Evolutionary conservation across 768 basidiomycete genomes (phyloP).

Genomic region (Dendrothele bispora): DNA sequence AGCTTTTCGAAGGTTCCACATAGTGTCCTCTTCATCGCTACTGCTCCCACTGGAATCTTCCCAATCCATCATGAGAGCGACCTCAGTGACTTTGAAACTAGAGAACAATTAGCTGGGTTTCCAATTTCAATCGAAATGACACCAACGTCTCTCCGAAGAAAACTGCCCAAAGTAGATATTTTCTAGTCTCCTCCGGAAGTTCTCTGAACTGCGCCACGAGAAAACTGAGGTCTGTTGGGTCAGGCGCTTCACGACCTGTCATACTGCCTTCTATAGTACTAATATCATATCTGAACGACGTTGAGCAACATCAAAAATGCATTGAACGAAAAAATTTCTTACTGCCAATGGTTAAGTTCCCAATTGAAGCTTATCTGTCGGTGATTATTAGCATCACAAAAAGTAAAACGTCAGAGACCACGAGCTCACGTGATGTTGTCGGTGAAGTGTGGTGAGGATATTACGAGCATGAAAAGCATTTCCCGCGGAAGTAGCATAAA

Average conservation of each 20-base stretch:
- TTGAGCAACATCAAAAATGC: constrained; percentile 1
- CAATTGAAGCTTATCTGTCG: constrained; percentile 62
- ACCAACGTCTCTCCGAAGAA: constrained; percentile 72
- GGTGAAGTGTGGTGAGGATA: constrained; percentile 60
- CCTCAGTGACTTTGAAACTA: constrained; percentile 74
- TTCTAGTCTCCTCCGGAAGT: constrained; percentile 62
- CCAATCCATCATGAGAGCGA: constrained; percentile 73
- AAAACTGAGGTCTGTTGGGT: constrained; percentile 65
- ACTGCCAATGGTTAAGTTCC: constrained; percentile 69
- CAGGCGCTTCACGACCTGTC: constrained; percentile 49
- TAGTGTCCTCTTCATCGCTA: constrained; percentile 53
- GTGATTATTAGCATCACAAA: neutral
- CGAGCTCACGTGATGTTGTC: constrained; percentile 56
- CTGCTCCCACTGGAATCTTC: constrained; percentile 58
- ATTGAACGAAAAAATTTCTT: constrained; percentile 21
- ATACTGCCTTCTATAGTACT: constrained; percentile 54
- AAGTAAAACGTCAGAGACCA: neutral
- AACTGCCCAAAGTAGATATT: constrained; percentile 70
- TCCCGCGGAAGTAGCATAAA: constrained; percentile 59
- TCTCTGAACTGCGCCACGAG: constrained; percentile 58
- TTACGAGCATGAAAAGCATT: constrained; percentile 72
- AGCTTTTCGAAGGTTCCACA: constrained; percentile 53
- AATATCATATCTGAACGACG: constrained; percentile 50
- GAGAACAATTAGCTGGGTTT: constrained; percentile 1
- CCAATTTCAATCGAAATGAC: no score